Base-by-base conservation (phyloP, 139 green algal genomes). In the Micractinium sp. region DNA sequence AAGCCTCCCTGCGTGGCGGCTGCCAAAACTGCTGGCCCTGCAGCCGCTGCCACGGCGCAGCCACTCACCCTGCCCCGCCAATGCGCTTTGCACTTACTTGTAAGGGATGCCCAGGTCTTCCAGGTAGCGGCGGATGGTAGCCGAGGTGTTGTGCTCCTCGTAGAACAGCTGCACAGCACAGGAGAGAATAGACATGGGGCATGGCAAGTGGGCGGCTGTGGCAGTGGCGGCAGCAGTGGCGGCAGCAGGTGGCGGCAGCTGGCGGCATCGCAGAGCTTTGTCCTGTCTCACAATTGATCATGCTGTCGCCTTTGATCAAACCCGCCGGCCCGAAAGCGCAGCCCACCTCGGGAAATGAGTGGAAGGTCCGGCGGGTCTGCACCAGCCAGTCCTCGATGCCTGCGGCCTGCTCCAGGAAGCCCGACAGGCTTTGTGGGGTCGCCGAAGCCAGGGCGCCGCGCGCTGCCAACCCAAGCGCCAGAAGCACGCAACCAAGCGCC, bases 101-200 rank as follows among this genome's bases (percentile, higher is more conserved):
- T 95, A 96, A 0, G 89, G 36, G 56, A 99, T 96, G 53, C 90
- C 91, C 63, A 98, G 61, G 19, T 92, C 85, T 20, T 95, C 91
- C 23, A 98, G 89, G 14, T 94, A 41, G 0, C 56, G 18, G 31
- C 93, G 84, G 25, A 99, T 94, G 36, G 91, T 92, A 0, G 89
- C 89, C 38, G 90, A 94, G 12, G 97, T 99, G 31, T 96, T 94
- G 53, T 93, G 80, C 87, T 97, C 94, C 27, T 96, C 33, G 33
- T 29, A 80, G 9, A 80, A 29, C 1, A 80, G 74, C 47, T 56
- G 47, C 47, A 56, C 47, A 56, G 47, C 47, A 9, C 7, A n/a
- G n/a, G n/a, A n/a, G n/a, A n/a, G n/a, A n/a, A n/a, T n/a, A 16
- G 47, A 56, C 9, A 56, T 56, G 47, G 7, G 47, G 47, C 7